Evolutionary conservation across 305 asterid genomes (phyloP).

Genomic region (Withania somnifera): DNA sequence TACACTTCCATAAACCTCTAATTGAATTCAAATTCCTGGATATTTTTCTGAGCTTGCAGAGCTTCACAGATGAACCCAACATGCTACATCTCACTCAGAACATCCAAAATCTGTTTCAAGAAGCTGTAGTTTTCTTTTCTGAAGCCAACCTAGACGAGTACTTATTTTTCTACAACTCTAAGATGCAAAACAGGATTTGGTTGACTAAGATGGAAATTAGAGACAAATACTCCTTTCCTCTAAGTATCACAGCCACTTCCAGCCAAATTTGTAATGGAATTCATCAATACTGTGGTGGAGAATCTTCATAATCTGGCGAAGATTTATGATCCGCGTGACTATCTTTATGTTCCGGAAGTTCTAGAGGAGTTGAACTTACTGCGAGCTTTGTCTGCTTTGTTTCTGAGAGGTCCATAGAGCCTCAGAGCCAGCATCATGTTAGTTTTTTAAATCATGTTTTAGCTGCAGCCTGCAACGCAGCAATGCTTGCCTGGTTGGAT

Average conservation of each 20-base stretch:
- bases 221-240: neutral
- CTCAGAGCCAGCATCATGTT: neutral
- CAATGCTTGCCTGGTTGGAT: neutral
- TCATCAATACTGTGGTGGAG: neutral
- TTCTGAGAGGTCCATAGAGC: neutral
- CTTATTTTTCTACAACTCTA: neutral
- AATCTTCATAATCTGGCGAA: neutral
- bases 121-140: neutral
- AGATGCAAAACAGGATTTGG: neutral
- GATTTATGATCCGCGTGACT: neutral
- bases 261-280: neutral
- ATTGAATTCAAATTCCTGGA: neutral
- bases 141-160: neutral
- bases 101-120: neutral
- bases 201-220: neutral
- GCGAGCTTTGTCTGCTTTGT: neutral
- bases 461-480: neutral
- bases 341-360: neutral
- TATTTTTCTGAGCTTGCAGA: neutral
- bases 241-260: neutral
- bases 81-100: neutral
- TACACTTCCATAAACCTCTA: no score
- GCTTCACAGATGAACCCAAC: neutral
- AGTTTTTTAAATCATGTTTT: neutral
- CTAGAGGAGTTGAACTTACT: neutral